Base-by-base conservation (phyloP, 192 early-diverging fungal species). In the Chytriomyces sp. region DNA sequence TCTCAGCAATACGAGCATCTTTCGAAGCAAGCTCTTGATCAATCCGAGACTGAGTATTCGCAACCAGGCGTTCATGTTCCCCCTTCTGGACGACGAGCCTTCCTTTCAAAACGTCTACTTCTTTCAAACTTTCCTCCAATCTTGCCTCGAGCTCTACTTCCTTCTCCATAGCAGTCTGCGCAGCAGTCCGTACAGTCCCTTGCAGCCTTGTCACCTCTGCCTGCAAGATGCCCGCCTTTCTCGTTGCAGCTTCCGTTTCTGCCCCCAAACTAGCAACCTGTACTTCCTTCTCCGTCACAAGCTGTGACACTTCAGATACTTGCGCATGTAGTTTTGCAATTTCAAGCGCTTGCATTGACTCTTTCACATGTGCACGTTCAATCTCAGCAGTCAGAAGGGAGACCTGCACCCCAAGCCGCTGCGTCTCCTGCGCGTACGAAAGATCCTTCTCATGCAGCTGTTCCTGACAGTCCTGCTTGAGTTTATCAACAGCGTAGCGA, bases 81-180 rank as follows among this genome's bases (percentile, higher is more conserved):
- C 16, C 45, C 67, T 47, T 35, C 46, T 68, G 35, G 16, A 28
- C 28, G 18, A 45, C 28, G 9, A 68, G 11, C n/a, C 67, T 24
- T 18, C 18, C 35, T 1, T 35, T 47, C 16, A 68, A 45, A 11
- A n/a, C 43, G n/a, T 68, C 45, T 16, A 68, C 16, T 9, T 18
- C 28, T 13, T 64, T 64, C 18, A 13, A 16, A 13, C 13, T 28
- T 13, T 64, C 63, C 28, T 68, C 46, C 11, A 68, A n/a, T 3
- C 35, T 23, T 11, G 67, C 28, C 28, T 68, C 48, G n/a, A 68
- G 28, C 46, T 35, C 67, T 5, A 68, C 48, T 68, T 68, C 67
- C 46, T 47, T 35, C 18, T 10, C 48, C 10, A 68, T 35, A 5
- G 18, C 48, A 49, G 35, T 45, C 28, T 68, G 67, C 9, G 67